These are phyloP conservation scores for Psidium guajava DNA, from an alignment of 345 rosid species.

Conservation along the genomic window DNA sequence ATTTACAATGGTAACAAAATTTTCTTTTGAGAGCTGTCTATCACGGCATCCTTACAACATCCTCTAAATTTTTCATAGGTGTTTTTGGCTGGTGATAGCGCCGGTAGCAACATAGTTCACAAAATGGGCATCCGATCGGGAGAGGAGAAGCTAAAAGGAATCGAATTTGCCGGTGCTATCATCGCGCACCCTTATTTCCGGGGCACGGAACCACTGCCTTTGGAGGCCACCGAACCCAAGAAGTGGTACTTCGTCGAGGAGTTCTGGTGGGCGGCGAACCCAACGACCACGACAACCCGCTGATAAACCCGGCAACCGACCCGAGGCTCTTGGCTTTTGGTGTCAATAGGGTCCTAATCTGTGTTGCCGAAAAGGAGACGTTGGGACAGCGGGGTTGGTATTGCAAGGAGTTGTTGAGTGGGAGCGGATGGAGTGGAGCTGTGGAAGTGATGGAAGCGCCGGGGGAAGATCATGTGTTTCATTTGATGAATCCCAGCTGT, in stretches of 20 bases:
- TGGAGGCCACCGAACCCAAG: not conserved
- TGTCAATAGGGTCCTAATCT: slow-evolving; percentile 10
- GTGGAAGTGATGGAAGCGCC: slow-evolving; percentile 16
- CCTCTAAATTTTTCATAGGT: not conserved
- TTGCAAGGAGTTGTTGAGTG: slow-evolving; percentile 11
- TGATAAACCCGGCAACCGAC: slow-evolving; percentile 18
- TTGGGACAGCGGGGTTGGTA: slow-evolving; percentile 10
- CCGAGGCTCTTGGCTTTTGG: slow-evolving; percentile 4
- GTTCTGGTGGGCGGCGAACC: slow-evolving; percentile 14
- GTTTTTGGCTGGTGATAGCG: slow-evolving; percentile 29
- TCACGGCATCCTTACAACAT: not conserved
- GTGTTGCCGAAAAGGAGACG: slow-evolving; percentile 20
- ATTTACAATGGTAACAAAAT: not conserved
- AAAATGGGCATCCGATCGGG: slow-evolving; percentile 1
- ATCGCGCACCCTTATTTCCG: slow-evolving; percentile 24
- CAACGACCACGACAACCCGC: slow-evolving; percentile 11
- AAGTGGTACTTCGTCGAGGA: not conserved
- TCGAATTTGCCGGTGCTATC: slow-evolving; percentile 6
- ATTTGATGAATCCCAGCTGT: no score
- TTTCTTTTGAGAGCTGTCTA: not conserved
- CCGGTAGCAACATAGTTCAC: slow-evolving; percentile 26
- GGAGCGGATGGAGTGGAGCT: slow-evolving; percentile 15
- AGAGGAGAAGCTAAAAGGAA: not conserved
- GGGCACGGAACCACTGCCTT: slow-evolving; percentile 6
- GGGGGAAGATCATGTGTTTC: slow-evolving; percentile 28